Base-by-base conservation (phyloP, 495 filamentous ascomycete species). In the Hyaloscypha finlandica region DNA sequence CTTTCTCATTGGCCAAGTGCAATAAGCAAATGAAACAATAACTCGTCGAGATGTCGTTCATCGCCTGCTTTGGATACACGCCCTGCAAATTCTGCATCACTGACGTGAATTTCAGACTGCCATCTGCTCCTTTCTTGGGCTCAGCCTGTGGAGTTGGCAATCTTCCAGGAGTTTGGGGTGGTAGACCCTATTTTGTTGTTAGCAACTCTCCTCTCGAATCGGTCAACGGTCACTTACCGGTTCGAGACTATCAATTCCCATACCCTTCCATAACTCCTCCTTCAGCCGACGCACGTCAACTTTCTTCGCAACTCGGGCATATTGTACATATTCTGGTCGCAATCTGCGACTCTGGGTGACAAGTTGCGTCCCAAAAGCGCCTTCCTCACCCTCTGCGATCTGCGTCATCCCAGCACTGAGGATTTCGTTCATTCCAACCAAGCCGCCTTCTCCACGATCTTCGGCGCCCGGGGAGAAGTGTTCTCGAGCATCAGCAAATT, bases 11-110 rank as follows among this genome's bases (percentile, higher is more conserved):
- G 59, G 96, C 96, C 71, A 99, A 71, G 79, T 99, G 96, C 59
- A 99, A 82, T 61, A 98, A 76, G 72, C 93, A 97, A 74, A 99
- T 99, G 79, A 99, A 99, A 73, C 96, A 97, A 75, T 89, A 99
- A 59, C 89, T 93, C 1, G 96, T 99, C 45, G 93, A 97, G 74
- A 99, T 99, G 78, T 99, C 96, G 45, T 88, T 88, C 84, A 99
- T 90, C 32, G 84, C 84, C 65, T 90, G 84, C 72, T 90, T 86
- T 16, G 92, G 89, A 74, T 99, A 99, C 1, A 96, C 93, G 3
- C 80, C 76, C 77, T 95, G 90, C 25, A 99, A 81, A 56, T 86
- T 86, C 75, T 96, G 95, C 86, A 99, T 96, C 64, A 98, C 87
- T 4, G 86, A 77, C 0, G 95, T 97, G 79, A 99, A 99, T 70